Percentiles rank a stretch among this genome's conserved stretches.
Conservation (phyloP, 139 green algal species). For the Chlamydomonas sphaeroides region DNA sequence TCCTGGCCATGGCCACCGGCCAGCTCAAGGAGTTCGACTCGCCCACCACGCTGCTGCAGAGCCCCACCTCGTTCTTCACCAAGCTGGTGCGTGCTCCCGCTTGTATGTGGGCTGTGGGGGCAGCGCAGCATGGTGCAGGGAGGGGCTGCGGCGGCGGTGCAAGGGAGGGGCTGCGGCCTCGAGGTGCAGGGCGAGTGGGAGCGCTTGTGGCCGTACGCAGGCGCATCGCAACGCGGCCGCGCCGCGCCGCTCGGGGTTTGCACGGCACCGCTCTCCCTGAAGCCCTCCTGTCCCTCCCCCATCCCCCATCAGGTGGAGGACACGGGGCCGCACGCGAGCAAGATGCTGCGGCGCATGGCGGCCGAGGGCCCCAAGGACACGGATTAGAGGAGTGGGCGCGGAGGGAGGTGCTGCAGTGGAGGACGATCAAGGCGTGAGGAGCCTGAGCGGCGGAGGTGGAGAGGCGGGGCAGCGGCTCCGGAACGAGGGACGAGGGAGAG, state of each 20-base stretch:
- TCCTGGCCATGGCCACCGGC: slow-evolving; percentile 60
- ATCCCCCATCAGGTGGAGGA: slow-evolving; percentile 41
- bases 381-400: slow-evolving; percentile 22
- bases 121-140: no score
- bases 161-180: no score
- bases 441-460: no score
- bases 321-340: slow-evolving; percentile 49
- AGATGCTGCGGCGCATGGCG: slow-evolving; percentile 55
- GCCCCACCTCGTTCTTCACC: slow-evolving; percentile 51
- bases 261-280: not conserved
- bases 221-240: no score
- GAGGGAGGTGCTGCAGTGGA: not conserved
- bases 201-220: no score
- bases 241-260: no score
- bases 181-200: no score
- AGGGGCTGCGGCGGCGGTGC: no score
- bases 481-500: no score
- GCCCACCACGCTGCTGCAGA: slow-evolving; percentile 47
- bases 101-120: not conserved
- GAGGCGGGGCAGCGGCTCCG: no score
- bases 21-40: slow-evolving; percentile 49
- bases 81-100: slow-evolving; percentile 37
- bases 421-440: no score
- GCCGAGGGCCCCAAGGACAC: slow-evolving; percentile 51
- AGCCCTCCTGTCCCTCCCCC: not conserved